These are phyloP conservation scores for Acmispon strigosus DNA, from an alignment of 306 rosid genomes.

Conservation along the genomic window DNA sequence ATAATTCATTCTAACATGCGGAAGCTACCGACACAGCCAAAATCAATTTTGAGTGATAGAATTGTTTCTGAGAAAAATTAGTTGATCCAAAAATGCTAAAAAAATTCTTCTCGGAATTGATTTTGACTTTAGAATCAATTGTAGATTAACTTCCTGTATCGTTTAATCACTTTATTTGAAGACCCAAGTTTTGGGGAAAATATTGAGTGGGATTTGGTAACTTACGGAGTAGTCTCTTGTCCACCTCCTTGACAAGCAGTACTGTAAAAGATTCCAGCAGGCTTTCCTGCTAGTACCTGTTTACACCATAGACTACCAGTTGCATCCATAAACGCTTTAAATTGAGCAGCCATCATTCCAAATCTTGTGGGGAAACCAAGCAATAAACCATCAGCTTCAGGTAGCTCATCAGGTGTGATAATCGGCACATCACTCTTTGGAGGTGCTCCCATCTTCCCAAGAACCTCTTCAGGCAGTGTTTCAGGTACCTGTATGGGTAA, in stretches of 20 bases:
- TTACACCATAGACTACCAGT: slow-evolving; percentile 89
- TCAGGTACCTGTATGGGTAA: slow-evolving; percentile 60
- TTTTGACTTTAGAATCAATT: too few species aligned
- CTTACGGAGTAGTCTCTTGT: slow-evolving; percentile 98
- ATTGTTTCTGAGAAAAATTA: too few species aligned
- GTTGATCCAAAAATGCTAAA: too few species aligned
- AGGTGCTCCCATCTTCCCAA: slow-evolving; percentile 83
- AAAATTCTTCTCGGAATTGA: too few species aligned
- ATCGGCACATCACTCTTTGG: slow-evolving; percentile 77
- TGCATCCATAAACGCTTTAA: slow-evolving; percentile 80
- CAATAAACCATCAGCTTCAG: slow-evolving; percentile 85
- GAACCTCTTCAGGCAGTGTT: slow-evolving; percentile 64
- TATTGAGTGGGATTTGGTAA: not conserved
- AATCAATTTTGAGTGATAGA: too few species aligned
- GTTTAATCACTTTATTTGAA: too few species aligned
- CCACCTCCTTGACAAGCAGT: slow-evolving; percentile 97
- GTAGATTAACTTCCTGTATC: too few species aligned
- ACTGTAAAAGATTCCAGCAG: slow-evolving; percentile 94
- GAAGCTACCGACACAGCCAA: too few species aligned
- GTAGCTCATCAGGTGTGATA: slow-evolving; percentile 56
- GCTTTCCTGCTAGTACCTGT: slow-evolving; percentile 84
- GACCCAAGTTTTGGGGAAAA: not conserved
- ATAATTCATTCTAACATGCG: too few species aligned
- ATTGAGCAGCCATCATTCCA: slow-evolving; percentile 90
- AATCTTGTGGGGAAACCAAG: slow-evolving; percentile 94